Conservation (phyloP, 768 basidiomycete genomes). For the Leccinum imitatum region DNA sequence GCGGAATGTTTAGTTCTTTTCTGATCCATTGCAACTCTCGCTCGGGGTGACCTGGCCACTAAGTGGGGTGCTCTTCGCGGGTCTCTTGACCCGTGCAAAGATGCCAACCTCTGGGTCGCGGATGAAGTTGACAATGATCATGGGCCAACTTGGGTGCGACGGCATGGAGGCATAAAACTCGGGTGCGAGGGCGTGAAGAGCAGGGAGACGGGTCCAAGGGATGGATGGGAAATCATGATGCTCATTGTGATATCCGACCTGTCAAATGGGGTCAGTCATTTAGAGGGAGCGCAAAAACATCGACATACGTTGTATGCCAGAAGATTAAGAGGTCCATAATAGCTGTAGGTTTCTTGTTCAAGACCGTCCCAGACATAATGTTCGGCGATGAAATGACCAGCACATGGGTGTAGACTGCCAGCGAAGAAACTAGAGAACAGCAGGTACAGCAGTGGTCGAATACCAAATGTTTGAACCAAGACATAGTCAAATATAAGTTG, state of each 20-base stretch:
- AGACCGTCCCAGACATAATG: slow-evolving; percentile 94
- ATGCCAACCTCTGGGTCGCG: slow-evolving; percentile 86
- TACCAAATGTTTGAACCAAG: slow-evolving; percentile 51
- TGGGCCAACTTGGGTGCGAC: slow-evolving; percentile 89
- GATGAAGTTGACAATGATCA: slow-evolving; percentile 94
- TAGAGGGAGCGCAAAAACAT: not conserved
- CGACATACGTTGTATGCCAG: slow-evolving; percentile 89
- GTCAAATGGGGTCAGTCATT: slow-evolving; percentile 3
- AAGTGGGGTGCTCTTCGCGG: slow-evolving; percentile 38
- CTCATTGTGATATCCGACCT: slow-evolving; percentile 99
- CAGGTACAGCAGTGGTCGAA: slow-evolving; percentile 70
- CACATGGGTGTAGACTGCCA: slow-evolving; percentile 92
- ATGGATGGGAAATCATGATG: slow-evolving; percentile 99
- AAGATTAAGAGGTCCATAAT: slow-evolving; percentile 89
- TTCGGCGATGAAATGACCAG: slow-evolving; percentile 97
- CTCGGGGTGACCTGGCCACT: slow-evolving; percentile 21
- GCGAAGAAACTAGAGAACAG: slow-evolving; percentile 93
- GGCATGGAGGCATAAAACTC: slow-evolving; percentile 92
- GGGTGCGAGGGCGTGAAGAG: slow-evolving; percentile 76
- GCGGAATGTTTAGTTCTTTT: slow-evolving; percentile 17
- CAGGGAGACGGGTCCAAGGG: slow-evolving; percentile 91
- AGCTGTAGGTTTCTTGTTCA: slow-evolving; percentile 94
- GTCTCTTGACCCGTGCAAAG: slow-evolving; percentile 82
- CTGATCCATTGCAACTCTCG: slow-evolving; percentile 5
- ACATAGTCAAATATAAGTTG: slow-evolving; percentile 74